phyloP scores from a whole-genome alignment of 208 protist species.

The Lotmaria passim region DNA sequence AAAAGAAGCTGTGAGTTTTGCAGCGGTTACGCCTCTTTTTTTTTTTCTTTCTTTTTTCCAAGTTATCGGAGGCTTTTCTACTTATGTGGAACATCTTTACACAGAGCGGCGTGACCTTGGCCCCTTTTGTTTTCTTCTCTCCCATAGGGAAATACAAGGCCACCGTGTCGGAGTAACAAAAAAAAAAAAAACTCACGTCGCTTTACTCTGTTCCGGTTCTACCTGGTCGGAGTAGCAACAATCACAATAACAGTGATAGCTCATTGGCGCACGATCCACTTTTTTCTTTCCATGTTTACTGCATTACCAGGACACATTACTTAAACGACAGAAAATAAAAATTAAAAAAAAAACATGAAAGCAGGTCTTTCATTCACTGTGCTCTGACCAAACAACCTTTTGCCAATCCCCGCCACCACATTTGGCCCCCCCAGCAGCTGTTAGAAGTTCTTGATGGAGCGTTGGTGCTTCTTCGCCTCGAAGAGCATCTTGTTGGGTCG shows the following conservation, averaged over 20 bases:
- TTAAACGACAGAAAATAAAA: slow-evolving; percentile 12
- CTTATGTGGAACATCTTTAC: too few species aligned
- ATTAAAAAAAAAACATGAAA: slow-evolving; percentile 1
- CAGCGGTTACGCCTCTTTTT: too few species aligned
- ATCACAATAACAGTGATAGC: too few species aligned
- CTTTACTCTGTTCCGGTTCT: too few species aligned
- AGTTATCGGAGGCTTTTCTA: too few species aligned
- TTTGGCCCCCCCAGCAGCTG: not conserved
- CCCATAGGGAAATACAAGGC: not conserved
- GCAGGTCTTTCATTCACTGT: too few species aligned
- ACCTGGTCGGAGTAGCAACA: too few species aligned
- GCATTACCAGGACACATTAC: not conserved
- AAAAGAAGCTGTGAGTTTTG: too few species aligned
- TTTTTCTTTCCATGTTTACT: not conserved
- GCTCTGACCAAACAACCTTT: too few species aligned
- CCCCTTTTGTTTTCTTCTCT: not conserved
- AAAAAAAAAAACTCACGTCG: too few species aligned
- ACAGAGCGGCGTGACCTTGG: too few species aligned
- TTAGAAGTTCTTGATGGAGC: slow-evolving; percentile 85
- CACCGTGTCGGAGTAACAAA: not conserved
- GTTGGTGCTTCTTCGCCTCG: slow-evolving; percentile 84
- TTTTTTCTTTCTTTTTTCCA: not conserved
- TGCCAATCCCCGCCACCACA: too few species aligned
- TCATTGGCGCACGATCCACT: not conserved
- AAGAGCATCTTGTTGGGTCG: slow-evolving; percentile 80